Evolutionary conservation across 2,329 filamentous ascomycete genomes (phyloP).

Genomic region (Nothophaeocryptopus gaeumannii): DNA sequence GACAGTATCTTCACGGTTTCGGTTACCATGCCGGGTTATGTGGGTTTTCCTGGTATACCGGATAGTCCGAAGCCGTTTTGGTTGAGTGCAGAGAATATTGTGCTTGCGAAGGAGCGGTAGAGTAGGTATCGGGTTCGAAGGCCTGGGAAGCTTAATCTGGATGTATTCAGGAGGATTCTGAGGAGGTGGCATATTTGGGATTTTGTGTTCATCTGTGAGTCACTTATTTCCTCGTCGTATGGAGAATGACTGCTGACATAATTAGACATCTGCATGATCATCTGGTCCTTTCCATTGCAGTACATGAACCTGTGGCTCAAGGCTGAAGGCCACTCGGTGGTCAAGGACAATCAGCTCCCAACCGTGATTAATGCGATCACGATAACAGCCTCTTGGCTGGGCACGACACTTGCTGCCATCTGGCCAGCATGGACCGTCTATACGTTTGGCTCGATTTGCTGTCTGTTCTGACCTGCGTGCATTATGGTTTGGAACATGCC

Average conservation of each 20-base stretch:
- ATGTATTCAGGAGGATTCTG: conserved; percentile 11
- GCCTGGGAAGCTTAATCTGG: conserved; percentile 2
- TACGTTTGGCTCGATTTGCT: conserved; percentile 5
- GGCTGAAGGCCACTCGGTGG: conserved; percentile 17
- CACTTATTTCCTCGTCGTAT: neutral
- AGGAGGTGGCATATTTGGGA: conserved; percentile 12
- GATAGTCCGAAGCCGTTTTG: conserved; percentile 4
- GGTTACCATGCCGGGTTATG: conserved; percentile 8
- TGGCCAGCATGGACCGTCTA: conserved; percentile 10
- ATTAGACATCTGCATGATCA: conserved; percentile 14
- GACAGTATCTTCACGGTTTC: conserved; percentile 51
- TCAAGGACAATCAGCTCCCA: conserved; percentile 14
- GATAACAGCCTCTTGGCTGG: conserved; percentile 10
- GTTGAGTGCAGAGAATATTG: neutral
- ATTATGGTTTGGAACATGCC: conserved; percentile 11
- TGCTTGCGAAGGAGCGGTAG: conserved; percentile 4
- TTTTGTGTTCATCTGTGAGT: conserved; percentile 11
- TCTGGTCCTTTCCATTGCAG: conserved; percentile 6
- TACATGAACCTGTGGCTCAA: conserved; percentile 23
- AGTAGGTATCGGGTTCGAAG: conserved; percentile 6
- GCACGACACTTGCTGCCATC: conserved; percentile 4
- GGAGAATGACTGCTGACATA: no score
- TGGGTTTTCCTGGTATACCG: conserved; percentile 12
- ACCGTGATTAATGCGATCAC: conserved; percentile 10
- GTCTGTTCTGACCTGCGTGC: conserved; percentile 6